Conservation (phyloP, 805 yeast species). For the Alloascoidea africana region DNA sequence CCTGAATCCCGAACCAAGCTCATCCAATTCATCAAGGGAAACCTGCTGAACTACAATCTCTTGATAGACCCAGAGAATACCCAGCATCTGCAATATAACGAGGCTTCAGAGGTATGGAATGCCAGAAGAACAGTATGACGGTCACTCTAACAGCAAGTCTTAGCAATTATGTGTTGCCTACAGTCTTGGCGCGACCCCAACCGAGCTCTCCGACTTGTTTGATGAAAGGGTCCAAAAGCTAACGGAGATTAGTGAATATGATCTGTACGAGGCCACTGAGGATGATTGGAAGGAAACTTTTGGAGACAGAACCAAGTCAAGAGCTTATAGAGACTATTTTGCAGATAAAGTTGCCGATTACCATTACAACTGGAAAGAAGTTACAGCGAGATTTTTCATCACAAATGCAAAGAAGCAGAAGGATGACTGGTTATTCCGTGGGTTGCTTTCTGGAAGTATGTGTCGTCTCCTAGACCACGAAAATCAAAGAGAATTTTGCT, state of each 20-base stretch:
- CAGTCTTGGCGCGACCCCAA: constrained; percentile 19
- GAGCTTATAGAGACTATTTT: constrained; percentile 10
- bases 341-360: constrained; percentile 20
- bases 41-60: constrained; percentile 1
- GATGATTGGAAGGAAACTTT: constrained; percentile 16
- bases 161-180: constrained; percentile 11
- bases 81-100: background rate
- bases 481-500: no score
- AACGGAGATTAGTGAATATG: constrained; percentile 21
- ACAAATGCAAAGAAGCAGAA: constrained; percentile 4
- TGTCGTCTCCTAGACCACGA: no score
- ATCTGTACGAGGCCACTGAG: constrained; percentile 20
- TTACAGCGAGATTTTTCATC: constrained; percentile 13
- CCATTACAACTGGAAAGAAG: constrained; percentile 16
- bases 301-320: constrained; percentile 13
- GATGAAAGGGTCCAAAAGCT: constrained; percentile 13
- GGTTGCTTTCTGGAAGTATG: constrained; percentile 8
- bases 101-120: background rate
- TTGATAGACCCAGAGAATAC: constrained; percentile 1
- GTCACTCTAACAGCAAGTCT: no score
- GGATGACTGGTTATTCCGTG: constrained; percentile 8
- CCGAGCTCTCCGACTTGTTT: constrained; percentile 14
- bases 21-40: background rate
- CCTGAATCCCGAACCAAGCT: constrained; percentile 1
- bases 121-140: no score